Percentiles rank a stretch among this genome's conserved stretches.
Evolutionary conservation across 257 asterid species (phyloP).

Genomic region (Gynochthodes officinalis): DNA sequence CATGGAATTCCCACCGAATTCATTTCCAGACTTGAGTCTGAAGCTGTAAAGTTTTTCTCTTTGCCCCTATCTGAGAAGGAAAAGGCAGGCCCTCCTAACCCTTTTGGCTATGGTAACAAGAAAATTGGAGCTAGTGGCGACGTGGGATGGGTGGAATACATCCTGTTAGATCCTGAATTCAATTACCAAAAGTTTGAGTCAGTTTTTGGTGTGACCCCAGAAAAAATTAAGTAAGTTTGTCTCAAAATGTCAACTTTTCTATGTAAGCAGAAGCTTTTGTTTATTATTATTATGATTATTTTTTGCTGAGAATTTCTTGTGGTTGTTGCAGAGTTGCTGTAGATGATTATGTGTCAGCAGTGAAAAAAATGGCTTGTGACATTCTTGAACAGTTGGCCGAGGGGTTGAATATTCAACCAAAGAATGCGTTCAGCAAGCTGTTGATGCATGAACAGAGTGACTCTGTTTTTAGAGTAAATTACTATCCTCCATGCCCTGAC

Average conservation of each 20-base stretch:
- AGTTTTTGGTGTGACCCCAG: constrained; percentile 53
- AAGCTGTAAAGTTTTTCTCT: constrained; percentile 63
- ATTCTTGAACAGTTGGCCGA: constrained; percentile 40
- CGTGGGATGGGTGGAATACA: constrained; percentile 66
- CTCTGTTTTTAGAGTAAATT: constrained; percentile 44
- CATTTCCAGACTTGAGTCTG: constrained; percentile 51
- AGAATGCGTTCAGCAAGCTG: constrained; percentile 33
- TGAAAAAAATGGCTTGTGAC: constrained; percentile 39
- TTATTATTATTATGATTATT: not conserved
- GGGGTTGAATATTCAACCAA: constrained; percentile 30
- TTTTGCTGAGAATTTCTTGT: not conserved
- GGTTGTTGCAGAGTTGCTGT: constrained; percentile 29
- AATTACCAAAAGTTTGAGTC: constrained; percentile 42
- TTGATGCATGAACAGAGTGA: constrained; percentile 41
- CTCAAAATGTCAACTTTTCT: not conserved
- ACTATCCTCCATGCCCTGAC: constrained; percentile 64
- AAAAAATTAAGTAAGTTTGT: constrained; percentile 44
- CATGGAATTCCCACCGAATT: constrained; percentile 59
- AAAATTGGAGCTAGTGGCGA: constrained; percentile 63
- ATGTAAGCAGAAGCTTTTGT: no score
- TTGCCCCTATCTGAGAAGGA: constrained; percentile 46
- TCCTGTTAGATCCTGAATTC: constrained; percentile 43
- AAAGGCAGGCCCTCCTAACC: constrained; percentile 63
- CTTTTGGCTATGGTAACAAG: constrained; percentile 75
- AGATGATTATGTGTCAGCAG: constrained; percentile 25